Base-by-base conservation (phyloP, 805 yeast genomes). In the Metschnikowia gelsemii region DNA sequence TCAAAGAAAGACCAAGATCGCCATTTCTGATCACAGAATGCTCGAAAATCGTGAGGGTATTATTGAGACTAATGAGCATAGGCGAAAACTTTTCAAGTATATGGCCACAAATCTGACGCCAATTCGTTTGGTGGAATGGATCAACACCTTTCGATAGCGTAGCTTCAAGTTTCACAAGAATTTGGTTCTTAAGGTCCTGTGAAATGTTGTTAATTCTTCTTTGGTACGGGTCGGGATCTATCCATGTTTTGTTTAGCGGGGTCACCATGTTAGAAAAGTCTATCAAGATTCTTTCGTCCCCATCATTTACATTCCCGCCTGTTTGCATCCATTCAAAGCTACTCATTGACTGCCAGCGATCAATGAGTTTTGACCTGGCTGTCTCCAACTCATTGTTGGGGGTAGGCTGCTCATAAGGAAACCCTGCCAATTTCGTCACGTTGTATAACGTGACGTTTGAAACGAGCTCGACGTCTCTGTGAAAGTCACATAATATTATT, bases 401-500 rank as follows among this genome's bases (percentile, higher is more conserved):
- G 3, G 11, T 22, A 8, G 28, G 21, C 16, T 33, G 29, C 26
- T 45, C 43, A 14, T 26, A n/a, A 2, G 79, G 76, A 40, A 76
- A 62, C 1, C 60, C 68, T 6, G 75, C 38, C 11, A 66, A 42
- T 5, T 66, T 67, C 11, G 69, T 63, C 2, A 61, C 60, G 44
- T 62, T 57, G 2, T 61, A 53, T 32, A 76, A 45, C 0, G 77
- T 63, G 3, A 70, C 61, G 50, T 72, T 75, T 1, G 76, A 68
- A 5, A 78, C 67, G 24, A 79, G 47, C 42, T 69, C 69, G 5
- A 78, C 32, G 42, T 74, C 70, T n/a, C 67, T 71, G n/a, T 54
- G 41, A 57, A 81, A 79, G 52, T 80, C 78, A 60, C 87, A 81
- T 9, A 80, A 40, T 9, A 80, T 67, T n/a, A 80, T 66, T 55